Conservation (phyloP, 2,329 filamentous ascomycete genomes). For the Xylaria sp. region DNA sequence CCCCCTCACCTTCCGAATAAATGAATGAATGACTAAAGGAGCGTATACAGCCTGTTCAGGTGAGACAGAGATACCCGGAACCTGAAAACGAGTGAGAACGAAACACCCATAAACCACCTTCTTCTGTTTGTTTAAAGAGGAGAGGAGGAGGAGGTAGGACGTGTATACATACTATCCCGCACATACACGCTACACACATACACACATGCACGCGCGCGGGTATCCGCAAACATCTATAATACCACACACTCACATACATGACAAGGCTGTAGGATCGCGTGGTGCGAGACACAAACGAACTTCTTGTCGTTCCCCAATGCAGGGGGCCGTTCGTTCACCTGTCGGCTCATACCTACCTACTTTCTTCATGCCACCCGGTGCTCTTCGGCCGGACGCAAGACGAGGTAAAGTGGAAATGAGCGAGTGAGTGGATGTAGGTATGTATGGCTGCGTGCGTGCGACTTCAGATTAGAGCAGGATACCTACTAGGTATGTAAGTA, state of each 20-base stretch:
- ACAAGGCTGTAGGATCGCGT: not conserved
- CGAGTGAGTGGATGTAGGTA: too few relatives aligned
- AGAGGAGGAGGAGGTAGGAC: not conserved
- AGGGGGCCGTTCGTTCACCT: not conserved
- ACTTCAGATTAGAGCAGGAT: not conserved
- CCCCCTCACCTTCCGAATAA: not conserved
- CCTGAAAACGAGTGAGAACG: not conserved
- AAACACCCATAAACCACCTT: not conserved
- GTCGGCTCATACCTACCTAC: too few relatives aligned
- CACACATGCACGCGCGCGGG: not conserved
- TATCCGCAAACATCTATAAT: not conserved
- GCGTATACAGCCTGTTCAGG: not conserved
- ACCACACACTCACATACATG: not conserved
- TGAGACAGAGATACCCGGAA: not conserved
- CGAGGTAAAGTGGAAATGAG: not conserved
- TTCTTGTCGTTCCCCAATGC: not conserved
- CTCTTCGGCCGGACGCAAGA: not conserved
- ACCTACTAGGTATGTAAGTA: too few relatives aligned
- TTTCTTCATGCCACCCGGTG: too few relatives aligned
- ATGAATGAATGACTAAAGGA: constrained; percentile 2
- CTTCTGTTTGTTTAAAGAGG: not conserved
- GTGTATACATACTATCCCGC: constrained; percentile 4
- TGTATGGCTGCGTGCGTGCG: too few relatives aligned
- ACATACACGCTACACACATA: not conserved
- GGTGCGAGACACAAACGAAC: not conserved